A percentile compares a stretch with the other conserved stretches of the same genome.
Conservation (phyloP, 805 yeast species). For the Wickerhamomyces rabaulensis region DNA sequence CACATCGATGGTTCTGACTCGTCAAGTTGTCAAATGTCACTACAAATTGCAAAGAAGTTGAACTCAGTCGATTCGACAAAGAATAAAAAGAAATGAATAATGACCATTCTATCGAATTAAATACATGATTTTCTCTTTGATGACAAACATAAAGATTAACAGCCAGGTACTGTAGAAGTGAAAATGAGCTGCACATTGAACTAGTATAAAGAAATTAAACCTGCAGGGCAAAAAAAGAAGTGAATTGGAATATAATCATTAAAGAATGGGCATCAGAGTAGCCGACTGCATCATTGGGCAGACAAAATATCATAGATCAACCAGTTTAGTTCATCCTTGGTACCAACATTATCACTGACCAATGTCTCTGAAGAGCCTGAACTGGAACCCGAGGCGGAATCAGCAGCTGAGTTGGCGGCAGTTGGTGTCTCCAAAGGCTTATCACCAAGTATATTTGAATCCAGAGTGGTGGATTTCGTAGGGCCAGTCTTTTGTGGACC, state of each 20-base stretch:
- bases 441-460: background rate
- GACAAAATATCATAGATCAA: constrained; percentile 53
- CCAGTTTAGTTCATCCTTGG: constrained; percentile 68
- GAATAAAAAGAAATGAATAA: background rate
- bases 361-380: background rate
- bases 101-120: background rate
- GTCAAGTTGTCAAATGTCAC: background rate
- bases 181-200: background rate
- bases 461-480: background rate
- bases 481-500: background rate
- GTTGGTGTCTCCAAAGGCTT: background rate
- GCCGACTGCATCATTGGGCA: constrained; percentile 11
- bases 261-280: no score
- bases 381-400: background rate
- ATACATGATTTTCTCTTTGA: background rate
- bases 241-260: no score
- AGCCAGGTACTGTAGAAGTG: background rate
- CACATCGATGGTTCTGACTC: background rate
- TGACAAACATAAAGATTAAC: background rate
- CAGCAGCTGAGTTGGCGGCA: background rate
- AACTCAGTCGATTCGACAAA: background rate
- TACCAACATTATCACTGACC: constrained; percentile 38
- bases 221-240: no score
- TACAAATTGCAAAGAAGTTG: background rate
- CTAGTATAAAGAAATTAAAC: background rate